Conservation (phyloP, 257 asterid species). For the Mentha longifolia region DNA sequence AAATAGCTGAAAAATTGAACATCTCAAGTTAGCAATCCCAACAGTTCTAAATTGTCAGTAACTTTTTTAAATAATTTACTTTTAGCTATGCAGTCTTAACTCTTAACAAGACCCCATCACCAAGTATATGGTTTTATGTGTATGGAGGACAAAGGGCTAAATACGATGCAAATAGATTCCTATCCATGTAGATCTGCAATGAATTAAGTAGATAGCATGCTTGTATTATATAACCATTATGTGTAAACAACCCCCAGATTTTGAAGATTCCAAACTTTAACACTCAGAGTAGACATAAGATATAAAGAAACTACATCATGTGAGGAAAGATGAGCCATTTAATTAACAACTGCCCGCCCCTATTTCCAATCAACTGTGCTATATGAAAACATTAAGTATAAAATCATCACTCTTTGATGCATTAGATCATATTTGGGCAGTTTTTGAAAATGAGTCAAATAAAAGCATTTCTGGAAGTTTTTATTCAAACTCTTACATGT, state of each 20-base stretch:
- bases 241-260: neutral
- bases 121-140: neutral
- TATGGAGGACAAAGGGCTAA: neutral
- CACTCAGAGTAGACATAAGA: neutral
- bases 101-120: no score
- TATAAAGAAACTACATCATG: neutral
- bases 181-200: neutral
- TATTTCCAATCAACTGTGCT: no score
- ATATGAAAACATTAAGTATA: neutral
- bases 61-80: no score
- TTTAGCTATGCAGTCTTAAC: no score
- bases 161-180: neutral
- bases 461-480: neutral
- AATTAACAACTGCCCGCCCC: neutral
- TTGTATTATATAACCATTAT: neutral
- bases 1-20: constrained; percentile 48
- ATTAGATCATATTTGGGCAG: neutral
- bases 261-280: neutral
- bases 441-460: neutral
- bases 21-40: constrained; percentile 21
- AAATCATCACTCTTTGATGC: neutral
- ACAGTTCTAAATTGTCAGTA: neutral
- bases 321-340: neutral
- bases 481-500: constrained; percentile 45
- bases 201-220: neutral